phyloP scores from a whole-genome alignment of 495 filamentous ascomycete genomes.

The Podospora pseudoanserina region DNA sequence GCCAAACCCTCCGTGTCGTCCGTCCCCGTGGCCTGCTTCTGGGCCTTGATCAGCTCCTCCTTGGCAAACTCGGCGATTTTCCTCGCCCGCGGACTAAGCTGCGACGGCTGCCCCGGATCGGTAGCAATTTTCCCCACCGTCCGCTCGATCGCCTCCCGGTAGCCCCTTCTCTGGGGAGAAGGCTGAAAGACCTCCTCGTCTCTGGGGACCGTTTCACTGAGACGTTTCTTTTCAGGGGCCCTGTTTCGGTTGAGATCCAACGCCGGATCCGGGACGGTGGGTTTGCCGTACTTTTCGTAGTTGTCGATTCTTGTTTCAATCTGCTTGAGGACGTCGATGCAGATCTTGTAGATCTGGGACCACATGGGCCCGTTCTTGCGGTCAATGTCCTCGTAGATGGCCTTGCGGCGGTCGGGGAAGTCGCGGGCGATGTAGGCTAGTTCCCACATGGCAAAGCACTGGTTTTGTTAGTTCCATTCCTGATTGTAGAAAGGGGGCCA shows the following conservation, averaged over 20 bases:
- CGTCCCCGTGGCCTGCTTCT: conserved; percentile 43
- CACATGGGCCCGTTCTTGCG: conserved; percentile 73
- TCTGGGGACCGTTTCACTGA: conserved; percentile 46
- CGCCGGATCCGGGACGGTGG: conserved; percentile 33
- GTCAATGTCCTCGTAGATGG: conserved; percentile 86
- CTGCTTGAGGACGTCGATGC: conserved; percentile 61
- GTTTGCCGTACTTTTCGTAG: conserved; percentile 52
- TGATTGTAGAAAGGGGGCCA: conserved; percentile 33
- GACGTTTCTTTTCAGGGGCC: conserved; percentile 25
- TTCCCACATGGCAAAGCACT: conserved; percentile 90
- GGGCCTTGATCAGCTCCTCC: conserved; percentile 41
- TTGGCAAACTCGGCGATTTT: conserved; percentile 34
- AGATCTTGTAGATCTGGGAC: conserved; percentile 69
- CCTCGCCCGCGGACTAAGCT: conserved; percentile 40
- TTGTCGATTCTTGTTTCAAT: conserved; percentile 62
- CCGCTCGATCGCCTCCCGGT: conserved; percentile 48
- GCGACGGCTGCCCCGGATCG: conserved; percentile 55
- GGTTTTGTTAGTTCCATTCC: conserved; percentile 42
- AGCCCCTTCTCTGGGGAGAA: conserved; percentile 46
- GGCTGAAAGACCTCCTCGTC: conserved; percentile 57
- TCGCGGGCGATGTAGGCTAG: conserved; percentile 71
- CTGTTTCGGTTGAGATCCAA: neutral
- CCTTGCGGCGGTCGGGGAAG: conserved; percentile 67
- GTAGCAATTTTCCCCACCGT: conserved; percentile 53
- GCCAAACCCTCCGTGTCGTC: conserved; percentile 38